Evolutionary conservation across 805 yeast species (phyloP), one percentile per base, ranked within the genome.

Genomic region (Vanderwaltozyma yarrowii): DNA sequence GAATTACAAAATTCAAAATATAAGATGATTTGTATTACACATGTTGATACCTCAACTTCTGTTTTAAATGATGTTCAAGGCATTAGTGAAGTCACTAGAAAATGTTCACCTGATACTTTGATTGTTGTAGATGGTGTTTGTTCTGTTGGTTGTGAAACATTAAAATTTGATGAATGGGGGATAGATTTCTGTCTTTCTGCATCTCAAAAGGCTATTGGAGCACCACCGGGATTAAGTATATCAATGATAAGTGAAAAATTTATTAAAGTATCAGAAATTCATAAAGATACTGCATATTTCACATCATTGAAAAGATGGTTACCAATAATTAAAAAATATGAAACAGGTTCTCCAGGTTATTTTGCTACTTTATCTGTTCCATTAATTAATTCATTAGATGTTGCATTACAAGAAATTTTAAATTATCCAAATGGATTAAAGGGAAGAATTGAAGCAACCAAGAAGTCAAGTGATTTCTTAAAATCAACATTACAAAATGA

Each of bases 341-440:
- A 88, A 67, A 60, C 73, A 35, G 88, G 88, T 34, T 69, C 71
- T 46, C 46, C 47, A n/a, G 37, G 88, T 8, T 92, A 88, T 67
- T 89, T 86, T 57, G 95, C 96, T n/a, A 89, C 96, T 7, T 96
- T 96, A n/a, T 82, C 96, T 0, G 80, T 84, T 33, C 96, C 86
- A 65, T 71, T 82, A 44, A 67, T 89, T 43, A 82, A 82, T 54
- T 88, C 96, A 13, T 71, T 86, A 51, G 76, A 76, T 58, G 81
- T 73, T 4, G 78, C 96, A 4, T 70, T 88, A 46, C 73, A 71
- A 40, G 87, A 83, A 58, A 78, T 87, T 45, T 63, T 85, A 41
- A 49, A 58, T 19, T 40, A 33, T 25, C 32, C 28, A 14, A 30
- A 14, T 15, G 64, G 72, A 4, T 63, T 88, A 41, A 78, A 73